Percentiles rank a stretch among this genome's conserved stretches.
phyloP scores from a whole-genome alignment of 176 grass and related monocot species.

The Zoysia pacifica region DNA sequence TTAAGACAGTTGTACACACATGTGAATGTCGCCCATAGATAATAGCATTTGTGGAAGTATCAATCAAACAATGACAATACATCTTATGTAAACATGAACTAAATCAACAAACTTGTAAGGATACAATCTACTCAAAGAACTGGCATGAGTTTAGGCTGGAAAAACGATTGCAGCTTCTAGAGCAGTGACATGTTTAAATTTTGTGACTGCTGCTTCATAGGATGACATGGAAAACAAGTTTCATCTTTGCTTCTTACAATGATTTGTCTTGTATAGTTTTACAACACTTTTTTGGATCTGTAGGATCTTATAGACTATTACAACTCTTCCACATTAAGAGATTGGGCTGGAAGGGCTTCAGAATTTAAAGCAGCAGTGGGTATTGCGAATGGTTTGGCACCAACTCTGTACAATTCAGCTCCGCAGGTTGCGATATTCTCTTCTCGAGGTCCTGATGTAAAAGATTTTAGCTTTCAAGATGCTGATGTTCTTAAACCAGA shows the following conservation, averaged over 20 bases:
- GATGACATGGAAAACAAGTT: slow-evolving; percentile 3
- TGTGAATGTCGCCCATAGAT: not conserved
- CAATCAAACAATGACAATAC: not conserved
- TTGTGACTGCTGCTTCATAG: slow-evolving; percentile 11
- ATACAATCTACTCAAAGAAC: not conserved
- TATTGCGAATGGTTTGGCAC: slow-evolving; percentile 91
- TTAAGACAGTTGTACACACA: not conserved
- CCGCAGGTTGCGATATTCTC: slow-evolving; percentile 96
- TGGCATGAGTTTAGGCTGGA: not conserved
- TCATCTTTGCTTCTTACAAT: slow-evolving; percentile 7
- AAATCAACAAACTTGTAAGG: not conserved
- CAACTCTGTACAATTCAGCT: slow-evolving; percentile 87
- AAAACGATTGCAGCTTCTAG: not conserved
- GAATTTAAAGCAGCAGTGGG: slow-evolving; percentile 72
- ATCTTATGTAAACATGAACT: slow-evolving; percentile 17
- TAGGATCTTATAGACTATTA: slow-evolving; percentile 98
- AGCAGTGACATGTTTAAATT: not conserved
- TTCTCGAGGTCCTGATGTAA: slow-evolving; percentile 95
- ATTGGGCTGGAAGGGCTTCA: slow-evolving; percentile 86
- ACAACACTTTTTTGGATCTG: slow-evolving; percentile 30
- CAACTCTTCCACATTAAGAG: slow-evolving; percentile 86
- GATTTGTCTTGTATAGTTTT: slow-evolving; percentile 18
- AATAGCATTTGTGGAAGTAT: not conserved
- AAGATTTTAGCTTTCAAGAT: slow-evolving; percentile 99
- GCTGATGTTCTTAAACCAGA: slow-evolving; percentile 98